Conservation (phyloP, 768 basidiomycete species). For the Tylopilus sp. region DNA sequence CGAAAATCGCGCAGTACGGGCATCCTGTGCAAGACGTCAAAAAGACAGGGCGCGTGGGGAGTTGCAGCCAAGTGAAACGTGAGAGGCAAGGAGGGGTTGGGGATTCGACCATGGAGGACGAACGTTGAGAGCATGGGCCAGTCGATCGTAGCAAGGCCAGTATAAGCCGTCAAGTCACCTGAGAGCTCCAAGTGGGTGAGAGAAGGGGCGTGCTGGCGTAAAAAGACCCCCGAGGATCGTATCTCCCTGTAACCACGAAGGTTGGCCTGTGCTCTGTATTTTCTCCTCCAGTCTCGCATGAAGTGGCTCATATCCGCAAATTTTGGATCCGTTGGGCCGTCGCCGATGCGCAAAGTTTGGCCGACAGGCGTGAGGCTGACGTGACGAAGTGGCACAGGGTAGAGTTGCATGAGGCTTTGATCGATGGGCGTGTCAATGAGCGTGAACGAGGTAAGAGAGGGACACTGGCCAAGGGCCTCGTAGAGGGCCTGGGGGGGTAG, state of each 20-base stretch:
- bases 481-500: constrained; percentile 31
- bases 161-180: constrained; percentile 27
- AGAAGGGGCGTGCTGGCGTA: constrained; percentile 28
- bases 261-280: constrained; percentile 31
- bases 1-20: constrained; percentile 30
- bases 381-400: constrained; percentile 21
- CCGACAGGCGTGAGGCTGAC: constrained; percentile 32
- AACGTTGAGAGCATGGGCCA: constrained; percentile 31
- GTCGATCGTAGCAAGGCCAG: constrained; percentile 26
- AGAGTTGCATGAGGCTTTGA: constrained; percentile 32
- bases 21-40: constrained; percentile 31
- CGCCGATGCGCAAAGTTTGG: constrained; percentile 33
- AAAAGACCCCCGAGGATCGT: constrained; percentile 27
- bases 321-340: constrained; percentile 31
- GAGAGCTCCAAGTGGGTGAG: constrained; percentile 32
- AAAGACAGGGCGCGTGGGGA: constrained; percentile 17
- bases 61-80: constrained; percentile 14
- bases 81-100: constrained; percentile 12
- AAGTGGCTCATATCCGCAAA: constrained; percentile 33
- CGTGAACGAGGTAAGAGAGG: constrained; percentile 24
- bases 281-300: constrained; percentile 35
- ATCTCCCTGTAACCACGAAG: constrained; percentile 29
- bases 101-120: constrained; percentile 30
- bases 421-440: constrained; percentile 35
- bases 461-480: constrained; percentile 26